Base-by-base conservation (phyloP, 2,329 filamentous ascomycete genomes). In the Pestalotiopsis sp. region DNA sequence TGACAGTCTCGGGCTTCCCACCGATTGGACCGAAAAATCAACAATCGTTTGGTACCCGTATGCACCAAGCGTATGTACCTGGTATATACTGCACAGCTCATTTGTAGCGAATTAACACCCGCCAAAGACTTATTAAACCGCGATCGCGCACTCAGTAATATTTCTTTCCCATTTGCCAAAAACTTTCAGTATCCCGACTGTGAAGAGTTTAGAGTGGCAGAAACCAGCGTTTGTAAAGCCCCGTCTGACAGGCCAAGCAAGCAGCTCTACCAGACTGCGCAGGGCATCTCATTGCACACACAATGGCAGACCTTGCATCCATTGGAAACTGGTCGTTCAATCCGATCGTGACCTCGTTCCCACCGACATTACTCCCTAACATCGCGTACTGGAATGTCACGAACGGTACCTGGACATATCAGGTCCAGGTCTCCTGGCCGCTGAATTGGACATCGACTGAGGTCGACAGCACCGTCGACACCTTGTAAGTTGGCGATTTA, bases 401-500 rank as follows among this genome's bases (percentile, higher is more conserved):
- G n/a, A 71, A 71, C 38, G 69, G 60, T 14, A 36, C 57, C 5
- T 59, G 67, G 59, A 65, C 65, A 6, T 72, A 72, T 36, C 70
- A 70, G 31, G 45, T 72, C 3, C 69, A 69, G 27, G 39, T 72
- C 17, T 72, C 71, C 0, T 72, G 71, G 70, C 71, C 71, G 12
- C 49, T 72, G 57, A 68, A 67, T 27, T 72, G 70, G 71, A 20
- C 36, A 2, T 67, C 64, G 12, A 25, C 25, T n/a, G 68, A 67
- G 31, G 39, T 20, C 14, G 20, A 68, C 3, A 52, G 27, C 27
- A 68, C 56, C 11, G 67, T 49, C 13, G 62, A 64, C 49, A 66
- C 64, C 2, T 27, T 57, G 45, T 57, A 39, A 57, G 45, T 58
- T n/a, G 17, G 23, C 25, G 2, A 25, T 25, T 2, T 25, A 3